Base-by-base conservation (phyloP, 2,329 filamentous ascomycete species). In the Magnaporthiopsis incrustans region DNA sequence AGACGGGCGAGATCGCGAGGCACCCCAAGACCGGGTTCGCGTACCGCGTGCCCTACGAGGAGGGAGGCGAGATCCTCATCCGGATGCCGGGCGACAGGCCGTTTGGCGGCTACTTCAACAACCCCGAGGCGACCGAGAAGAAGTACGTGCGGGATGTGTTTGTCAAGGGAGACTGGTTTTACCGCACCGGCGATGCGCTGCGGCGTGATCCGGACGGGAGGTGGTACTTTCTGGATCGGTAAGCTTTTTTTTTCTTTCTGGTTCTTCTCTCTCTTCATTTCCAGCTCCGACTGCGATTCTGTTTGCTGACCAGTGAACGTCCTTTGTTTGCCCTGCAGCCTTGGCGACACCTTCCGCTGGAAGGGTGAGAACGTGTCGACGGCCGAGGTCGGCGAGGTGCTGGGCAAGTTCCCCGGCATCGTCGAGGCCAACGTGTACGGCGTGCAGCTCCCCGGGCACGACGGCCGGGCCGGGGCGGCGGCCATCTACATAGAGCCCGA, bases 341-440 rank as follows among this genome's bases (percentile, higher is more conserved):
- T 91, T 1, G 89, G 89, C 1, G 89, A 92, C 72, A 91, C 89
- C 0, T 92, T 88, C 74, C 81, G 89, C 61, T 92, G 89, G 89
- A 92, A 96, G 77, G 87, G 87, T 61, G 90, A 93, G 74, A 94
- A 94, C 69, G 89, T 93, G 0, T 91, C 89, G 2, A 93, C 90
- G 0, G 86, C 84, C 63, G 92, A 96, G 74, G 92, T 96, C 35
- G 84, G 88, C 44, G 85, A 92, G 72, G 85, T 86, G 0, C 76
- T 96, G 0, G 88, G 90, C 26, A 76, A 79, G 1, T 89, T 92
- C 70, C 79, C 87, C 0, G 79, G 80, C 1, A 80, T 96, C 22
- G 79, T 83, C 30, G 92, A 96, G 76, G 89, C 90, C 44, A 96
- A 95, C 69, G 92, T 96, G 56, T 96, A 96, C 70, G 92, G 92